Percentiles rank a stretch among this genome's conserved stretches.
Evolutionary conservation across 768 basidiomycete genomes (phyloP).

Genomic region (Auriculariales sp.): DNA sequence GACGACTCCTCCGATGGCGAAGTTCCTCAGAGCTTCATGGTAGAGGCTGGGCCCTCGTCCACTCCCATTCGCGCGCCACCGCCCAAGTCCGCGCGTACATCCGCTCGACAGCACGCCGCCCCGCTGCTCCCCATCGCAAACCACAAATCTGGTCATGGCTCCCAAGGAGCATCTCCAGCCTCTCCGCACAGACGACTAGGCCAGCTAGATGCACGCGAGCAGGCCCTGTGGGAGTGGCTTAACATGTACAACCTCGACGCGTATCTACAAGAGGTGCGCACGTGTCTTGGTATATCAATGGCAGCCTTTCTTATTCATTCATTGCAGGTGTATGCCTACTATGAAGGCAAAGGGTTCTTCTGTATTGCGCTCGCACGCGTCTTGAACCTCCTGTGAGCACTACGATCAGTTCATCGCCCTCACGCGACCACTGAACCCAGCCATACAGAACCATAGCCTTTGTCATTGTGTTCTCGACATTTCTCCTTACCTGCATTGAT

Average conservation of each 20-base stretch:
- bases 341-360: conserved; percentile 92
- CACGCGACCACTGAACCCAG: conserved; percentile 8
- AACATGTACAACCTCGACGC: conserved; percentile 95
- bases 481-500: conserved; percentile 88
- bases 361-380: conserved; percentile 84
- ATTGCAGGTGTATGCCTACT: conserved; percentile 61
- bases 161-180: too few relatives aligned
- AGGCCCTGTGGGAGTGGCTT: conserved; percentile 96
- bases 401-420: conserved; percentile 8
- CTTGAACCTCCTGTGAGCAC: conserved; percentile 84
- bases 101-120: background rate
- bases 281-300: background rate
- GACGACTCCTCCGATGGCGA: conserved; percentile 62
- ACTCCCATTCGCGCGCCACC: conserved; percentile 1
- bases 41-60: conserved; percentile 41
- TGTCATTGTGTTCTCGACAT: conserved; percentile 96
- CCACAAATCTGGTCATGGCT: background rate
- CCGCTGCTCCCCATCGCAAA: background rate
- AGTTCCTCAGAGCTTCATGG: conserved; percentile 75
- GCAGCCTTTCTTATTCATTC: background rate
- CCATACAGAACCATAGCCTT: conserved; percentile 80
- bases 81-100: conserved; percentile 1
- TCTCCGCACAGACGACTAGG: conserved; percentile 33
- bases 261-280: conserved; percentile 74
- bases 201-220: conserved; percentile 73